Evolutionary conservation across 2,329 filamentous ascomycete species (phyloP), one percentile per base, ranked within the genome.

Genomic region (Botrytis paeoniae): DNA sequence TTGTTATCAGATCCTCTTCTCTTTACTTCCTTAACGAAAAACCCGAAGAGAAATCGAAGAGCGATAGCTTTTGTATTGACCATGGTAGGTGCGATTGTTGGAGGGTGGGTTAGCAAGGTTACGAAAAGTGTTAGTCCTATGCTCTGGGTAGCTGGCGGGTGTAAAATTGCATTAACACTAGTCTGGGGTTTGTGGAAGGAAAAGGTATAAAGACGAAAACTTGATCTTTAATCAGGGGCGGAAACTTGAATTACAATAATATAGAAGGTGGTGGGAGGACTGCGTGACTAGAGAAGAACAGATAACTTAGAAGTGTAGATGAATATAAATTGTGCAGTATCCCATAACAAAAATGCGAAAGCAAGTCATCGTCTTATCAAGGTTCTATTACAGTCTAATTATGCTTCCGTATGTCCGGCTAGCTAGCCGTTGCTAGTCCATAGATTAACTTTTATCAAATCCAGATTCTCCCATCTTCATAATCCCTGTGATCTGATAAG

Each of bases 1-100:
- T 79, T 95, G 18, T 93, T 93, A 78, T 91, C 90, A 1, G 91
- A 93, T 76, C 81, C 84, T 6, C 82, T 84, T 29, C 75, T 89
- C 32, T 81, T 87, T 22, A 79, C 79, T 7, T 29, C 60, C 22
- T 9, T 32, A 14, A 75, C 80, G 9, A 77, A 80, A 3, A 85
- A 87, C 63, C 78, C 82, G 0, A 85, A 88, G 77, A 80, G 87
- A 65, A 86, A 88, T 78, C 82, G 85, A 64, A 81, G 87, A 54
- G 78, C 82, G 0, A 83, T 83, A 0, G 87, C 87, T 2, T 84
- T 87, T 6, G 43, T 85, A 3, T 79, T 86, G 73, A 79, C 88
- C 9, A 73, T 88, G 29, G 32, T 85, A 3, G 88, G 87, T 1
- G 86, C 86, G 0, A 80, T 88, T 29, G 66, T 85, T 7, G 88